Base-by-base conservation (phyloP, 1,284 basidiomycete genomes). In the Coniferiporia weirii region DNA sequence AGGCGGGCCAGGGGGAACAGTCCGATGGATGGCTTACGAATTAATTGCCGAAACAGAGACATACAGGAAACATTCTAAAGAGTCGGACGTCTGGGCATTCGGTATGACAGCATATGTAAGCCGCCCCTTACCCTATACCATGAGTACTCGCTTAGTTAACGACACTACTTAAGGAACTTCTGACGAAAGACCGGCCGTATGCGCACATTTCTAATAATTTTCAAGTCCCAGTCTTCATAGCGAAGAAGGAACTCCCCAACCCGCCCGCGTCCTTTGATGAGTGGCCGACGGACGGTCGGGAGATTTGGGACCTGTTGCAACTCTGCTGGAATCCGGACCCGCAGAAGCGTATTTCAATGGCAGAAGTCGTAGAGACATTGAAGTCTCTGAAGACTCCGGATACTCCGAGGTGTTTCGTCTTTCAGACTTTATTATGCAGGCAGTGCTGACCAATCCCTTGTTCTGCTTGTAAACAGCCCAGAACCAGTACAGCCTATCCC, bases 31-130 rank as follows among this genome's bases (percentile, higher is more conserved):
- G 17, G 58, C 58, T 32, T 43, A 45, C 43, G 53, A 54, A n/a
- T 17, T 46, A 15, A 10, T 40, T 40, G 38, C 15, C 38, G 12
- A 40, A 15, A 15, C 12, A 10, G 38, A 40, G 12, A 40, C 38
- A 40, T 40, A 40, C 38, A 43, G 17, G 19, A 22, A 36, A 20
- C 44, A 54, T 49, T 48, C 58, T 8, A 43, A 50, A 36, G 19
- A 54, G 46, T 32, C 52, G 15, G 58, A 59, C 20, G 58, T 59
- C 3, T 59, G 58, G 58, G 52, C 58, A 32, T 59, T 59, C 52
- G 52, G 52, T 10, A 59, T 59, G 58, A 59, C 58, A 20, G 32
- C 50, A 8, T 55, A 38, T 32, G 58, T 59, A 19, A 43, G 58
- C 38, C 2, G 2, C 44, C 1, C n/a, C 17, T 46, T 27, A 34